A percentile compares a stretch with the other conserved stretches of the same genome.
Conservation (phyloP, 2,329 filamentous ascomycete species). For the Nothopassalora personata region DNA sequence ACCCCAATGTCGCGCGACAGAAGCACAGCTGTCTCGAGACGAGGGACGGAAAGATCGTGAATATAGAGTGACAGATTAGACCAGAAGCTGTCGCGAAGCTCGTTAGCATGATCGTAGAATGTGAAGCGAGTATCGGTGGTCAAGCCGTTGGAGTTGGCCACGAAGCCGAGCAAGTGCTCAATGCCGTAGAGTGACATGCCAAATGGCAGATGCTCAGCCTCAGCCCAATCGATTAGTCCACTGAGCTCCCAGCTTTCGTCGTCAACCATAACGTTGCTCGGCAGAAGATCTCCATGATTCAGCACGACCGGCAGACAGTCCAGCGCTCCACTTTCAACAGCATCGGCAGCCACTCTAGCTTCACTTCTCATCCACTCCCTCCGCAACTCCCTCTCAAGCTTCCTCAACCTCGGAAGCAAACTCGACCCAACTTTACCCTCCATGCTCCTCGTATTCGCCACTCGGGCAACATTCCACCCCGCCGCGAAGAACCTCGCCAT, state of each 20-base stretch:
- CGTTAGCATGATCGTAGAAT: constrained; percentile 43
- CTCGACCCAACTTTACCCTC: constrained; percentile 8
- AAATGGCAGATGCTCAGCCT: constrained; percentile 57
- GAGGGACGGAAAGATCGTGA: constrained; percentile 32
- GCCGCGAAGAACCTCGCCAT: constrained; percentile 14
- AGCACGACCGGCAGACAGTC: constrained; percentile 49
- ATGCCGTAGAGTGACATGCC: constrained; percentile 57
- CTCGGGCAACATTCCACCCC: constrained; percentile 1
- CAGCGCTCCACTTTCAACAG: constrained; percentile 14
- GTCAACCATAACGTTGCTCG: constrained; percentile 54
- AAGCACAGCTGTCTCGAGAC: constrained; percentile 34
- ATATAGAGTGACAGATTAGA: constrained; percentile 33
- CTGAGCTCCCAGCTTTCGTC: constrained; percentile 40
- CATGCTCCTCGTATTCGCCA: background rate
- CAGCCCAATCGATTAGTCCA: constrained; percentile 61
- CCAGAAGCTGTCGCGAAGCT: constrained; percentile 51
- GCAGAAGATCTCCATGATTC: constrained; percentile 57
- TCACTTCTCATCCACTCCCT: background rate
- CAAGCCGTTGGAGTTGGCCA: constrained; percentile 13
- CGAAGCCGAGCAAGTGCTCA: constrained; percentile 53
- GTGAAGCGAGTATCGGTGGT: constrained; percentile 21
- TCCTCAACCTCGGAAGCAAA: constrained; percentile 5
- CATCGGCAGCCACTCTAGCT: background rate
- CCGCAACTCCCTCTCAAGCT: constrained; percentile 6
- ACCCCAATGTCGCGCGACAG: constrained; percentile 51